Base-by-base conservation (phyloP, 2,329 filamentous ascomycete genomes). In the Trichophyton mentagrophytes region DNA sequence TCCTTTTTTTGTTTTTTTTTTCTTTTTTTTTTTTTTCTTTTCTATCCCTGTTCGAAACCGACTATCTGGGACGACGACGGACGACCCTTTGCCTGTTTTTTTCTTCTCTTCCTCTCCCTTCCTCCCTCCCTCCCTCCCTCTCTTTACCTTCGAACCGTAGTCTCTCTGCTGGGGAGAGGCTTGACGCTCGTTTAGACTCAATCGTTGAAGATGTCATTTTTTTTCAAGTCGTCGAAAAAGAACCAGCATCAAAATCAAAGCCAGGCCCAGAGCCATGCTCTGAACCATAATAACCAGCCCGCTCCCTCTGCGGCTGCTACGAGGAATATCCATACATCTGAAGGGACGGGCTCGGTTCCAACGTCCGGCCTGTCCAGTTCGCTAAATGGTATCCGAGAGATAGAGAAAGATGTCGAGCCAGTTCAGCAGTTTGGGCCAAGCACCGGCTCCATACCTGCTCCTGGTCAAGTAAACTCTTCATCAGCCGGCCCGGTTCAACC, bases 171-270 rank as follows among this genome's bases (percentile, higher is more conserved):
- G 4, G 49, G 8, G 17, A 11, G 49, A 25, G 33, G 33, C 11
- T 53, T 53, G 49, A 27, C 22, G 20, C 22, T 30, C 20, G 46
- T 13, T 53, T 17, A 53, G 25, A 53, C 27, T 53, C 49, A 13
- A 53, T 53, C 49, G 3, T 53, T 53, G 25, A 79, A 73, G 74
- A 90, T 90, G 87, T 85, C 87, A 66, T 90, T 90, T 74, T 80
- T 90, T 64, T 90, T 90, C 79, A 89, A 89, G 74, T 88, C 85
- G 74, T 88, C 85, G 61, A 90, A 90, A 76, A 90, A 89, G 75
- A 81, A 83, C 70, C 85, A 87, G 73, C 49, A 53, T 3, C 49
- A 53, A 15, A 53, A 33, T 13, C 49, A 53, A 17, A 53, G 22
- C 27, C 49, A 30, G 5, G 4, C 6, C 27, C 49, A 53, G 20